Conservation (phyloP, 108 stramenopile species). For the Stephanodiscus triporus region DNA sequence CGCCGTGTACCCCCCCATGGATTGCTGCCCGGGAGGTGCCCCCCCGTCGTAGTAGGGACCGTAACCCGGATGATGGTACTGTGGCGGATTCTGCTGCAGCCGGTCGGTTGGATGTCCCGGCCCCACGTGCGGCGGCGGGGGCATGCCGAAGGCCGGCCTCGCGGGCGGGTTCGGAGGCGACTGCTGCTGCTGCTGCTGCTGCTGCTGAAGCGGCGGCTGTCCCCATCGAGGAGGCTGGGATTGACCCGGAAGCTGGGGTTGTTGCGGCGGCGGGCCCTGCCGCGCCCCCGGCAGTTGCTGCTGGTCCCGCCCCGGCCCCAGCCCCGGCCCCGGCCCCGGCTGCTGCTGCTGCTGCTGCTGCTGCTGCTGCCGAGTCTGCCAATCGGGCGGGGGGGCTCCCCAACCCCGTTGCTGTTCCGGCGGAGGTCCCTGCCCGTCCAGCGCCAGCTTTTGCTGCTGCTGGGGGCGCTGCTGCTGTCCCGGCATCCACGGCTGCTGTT, state of each 20-base stretch:
- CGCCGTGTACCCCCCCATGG: not conserved
- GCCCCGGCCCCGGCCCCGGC: too few species aligned
- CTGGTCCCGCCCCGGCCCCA: too few species aligned
- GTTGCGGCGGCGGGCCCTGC: conserved; percentile 11
- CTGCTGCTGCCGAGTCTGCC: conserved; percentile 21
- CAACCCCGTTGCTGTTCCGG: not conserved
- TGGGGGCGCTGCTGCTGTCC: conserved; percentile 26
- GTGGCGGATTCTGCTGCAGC: not conserved
- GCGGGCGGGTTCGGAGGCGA: conserved; percentile 21
- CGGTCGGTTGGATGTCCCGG: conserved; percentile 1
- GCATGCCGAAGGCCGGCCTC: conserved; percentile 38
- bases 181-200: conserved; percentile 11
- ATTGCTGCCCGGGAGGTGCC: not conserved
- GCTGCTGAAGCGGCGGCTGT: conserved; percentile 12
- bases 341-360: conserved; percentile 15
- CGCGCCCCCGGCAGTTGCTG: conserved; percentile 4
- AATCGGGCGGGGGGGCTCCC: not conserved
- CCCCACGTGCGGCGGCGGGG: conserved; percentile 3
- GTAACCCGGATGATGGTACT: conserved; percentile 7
- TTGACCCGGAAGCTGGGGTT: too few species aligned
- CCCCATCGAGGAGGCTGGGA: not conserved
- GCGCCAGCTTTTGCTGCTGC: conserved; percentile 14
- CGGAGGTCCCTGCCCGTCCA: conserved; percentile 5
- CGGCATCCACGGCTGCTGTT: conserved; percentile 24
- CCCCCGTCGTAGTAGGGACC: conserved; percentile 13